These are phyloP conservation scores for Phytophthora chlamydospora DNA, from an alignment of 352 stramenopile species.

Conservation along the genomic window DNA sequence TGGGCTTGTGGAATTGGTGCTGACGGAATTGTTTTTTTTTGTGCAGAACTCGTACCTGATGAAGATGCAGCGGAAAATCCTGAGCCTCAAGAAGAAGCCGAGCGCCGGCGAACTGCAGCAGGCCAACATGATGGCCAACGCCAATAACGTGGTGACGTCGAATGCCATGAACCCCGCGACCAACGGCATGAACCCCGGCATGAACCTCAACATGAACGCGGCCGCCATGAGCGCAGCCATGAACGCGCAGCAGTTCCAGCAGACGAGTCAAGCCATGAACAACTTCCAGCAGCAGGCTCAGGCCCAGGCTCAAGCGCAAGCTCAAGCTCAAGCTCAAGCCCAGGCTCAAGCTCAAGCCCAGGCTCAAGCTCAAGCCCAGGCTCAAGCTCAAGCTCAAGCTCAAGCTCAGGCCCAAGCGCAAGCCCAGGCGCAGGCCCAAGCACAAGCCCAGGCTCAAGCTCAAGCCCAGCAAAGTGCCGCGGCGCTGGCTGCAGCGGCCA, in stretches of 20 bases:
- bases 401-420: slow-evolving; percentile 36
- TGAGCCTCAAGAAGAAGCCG: slow-evolving; percentile 80
- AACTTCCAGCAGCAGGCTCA: slow-evolving; percentile 63
- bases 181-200: slow-evolving; percentile 35
- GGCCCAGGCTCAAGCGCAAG: slow-evolving; percentile 34
- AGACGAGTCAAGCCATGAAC: slow-evolving; percentile 55
- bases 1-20: not conserved
- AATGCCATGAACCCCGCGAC: slow-evolving; percentile 35
- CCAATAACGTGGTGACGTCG: slow-evolving; percentile 35
- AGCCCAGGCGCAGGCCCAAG: slow-evolving; percentile 24
- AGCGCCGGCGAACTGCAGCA: slow-evolving; percentile 42
- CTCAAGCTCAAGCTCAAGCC: slow-evolving; percentile 23
- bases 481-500: slow-evolving; percentile 26
- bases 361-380: slow-evolving; percentile 36
- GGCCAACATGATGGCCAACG: slow-evolving; percentile 38
- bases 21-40: slow-evolving; percentile 12
- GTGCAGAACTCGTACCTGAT: slow-evolving; percentile 77
- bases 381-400: slow-evolving; percentile 33
- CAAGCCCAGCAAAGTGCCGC: slow-evolving; percentile 28
- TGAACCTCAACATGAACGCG: slow-evolving; percentile 52
- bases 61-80: slow-evolving; percentile 87
- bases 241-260: slow-evolving; percentile 50
- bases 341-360: slow-evolving; percentile 43
- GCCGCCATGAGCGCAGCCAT: slow-evolving; percentile 34
- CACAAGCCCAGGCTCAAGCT: slow-evolving; percentile 30